Evolutionary conservation across 1,284 basidiomycete genomes (phyloP), one percentile per base, ranked within the genome.

Genomic region (Phellinidium pouzarii): DNA sequence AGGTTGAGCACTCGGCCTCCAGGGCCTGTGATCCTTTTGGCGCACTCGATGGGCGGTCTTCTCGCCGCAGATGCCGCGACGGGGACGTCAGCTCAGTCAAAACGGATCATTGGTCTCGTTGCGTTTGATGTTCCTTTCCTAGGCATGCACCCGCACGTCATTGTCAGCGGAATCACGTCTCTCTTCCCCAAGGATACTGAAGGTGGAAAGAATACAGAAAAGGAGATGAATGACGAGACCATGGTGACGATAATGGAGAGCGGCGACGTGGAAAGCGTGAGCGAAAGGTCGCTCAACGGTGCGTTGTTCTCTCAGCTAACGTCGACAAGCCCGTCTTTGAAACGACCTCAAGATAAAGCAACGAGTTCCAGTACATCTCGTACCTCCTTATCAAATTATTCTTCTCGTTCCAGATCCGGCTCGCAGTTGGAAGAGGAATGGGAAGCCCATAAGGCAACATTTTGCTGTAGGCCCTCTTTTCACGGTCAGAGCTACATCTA

Each of bases 101-200:
- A 65, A 40, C 71, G 75, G 3, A 74, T 80, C 43, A 62, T 79
- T 3, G 79, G 75, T n/a, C 62, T 81, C 23, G 59, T 80, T 11
- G 75, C 76, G 3, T 78, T 78, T 58, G 79, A 81, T 60, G 75
- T 73, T 1, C 79, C 79, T 9, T 79, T 71, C 57, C 71, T 81
- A 14, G 78, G 78, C 7, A 76, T 80, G 72, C 78, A 81, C 57
- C 79, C 79, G 0, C 79, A 79, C 58, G 78, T 81, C 44, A 72
- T 80, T 5, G 64, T 79, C 55, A 76, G 69, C 52, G 79, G 79
- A 0, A 72, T 80, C 36, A 75, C 76, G 4, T 79, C 77, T 2
- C 64, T 80, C 3, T 66, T 79, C 23, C 69, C 72, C 1, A 72
- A 70, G 25, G 64, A 66, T 17, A 64, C 66, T 29, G 51, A 61